Evolutionary conservation across 495 filamentous ascomycete genomes (phyloP).

Genomic region (Barbatosphaeria neglecta): DNA sequence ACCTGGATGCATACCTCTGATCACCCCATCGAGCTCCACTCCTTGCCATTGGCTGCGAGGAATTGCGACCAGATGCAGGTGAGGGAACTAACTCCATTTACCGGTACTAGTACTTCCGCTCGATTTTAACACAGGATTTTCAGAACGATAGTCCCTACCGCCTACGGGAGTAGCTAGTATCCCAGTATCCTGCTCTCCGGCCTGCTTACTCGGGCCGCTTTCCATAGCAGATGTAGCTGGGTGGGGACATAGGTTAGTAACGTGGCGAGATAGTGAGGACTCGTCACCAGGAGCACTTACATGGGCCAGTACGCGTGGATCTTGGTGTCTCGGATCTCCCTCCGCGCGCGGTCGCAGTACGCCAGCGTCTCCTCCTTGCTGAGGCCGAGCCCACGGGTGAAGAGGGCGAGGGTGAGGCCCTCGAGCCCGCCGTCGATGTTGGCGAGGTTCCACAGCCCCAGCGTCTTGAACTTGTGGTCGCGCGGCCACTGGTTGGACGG

Average conservation of each 20-base stretch:
- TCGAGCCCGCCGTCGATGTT: slow-evolving; percentile 38
- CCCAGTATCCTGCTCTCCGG: no score
- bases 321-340: slow-evolving; percentile 32
- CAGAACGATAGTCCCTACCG: no score
- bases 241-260: background rate
- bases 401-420: slow-evolving; percentile 34
- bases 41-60: no score
- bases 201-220: slow-evolving; percentile 3
- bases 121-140: no score
- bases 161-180: no score
- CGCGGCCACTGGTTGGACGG: slow-evolving; percentile 36
- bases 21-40: no score
- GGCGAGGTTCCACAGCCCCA: slow-evolving; percentile 34
- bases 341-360: slow-evolving; percentile 32
- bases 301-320: slow-evolving; percentile 32
- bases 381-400: slow-evolving; percentile 39
- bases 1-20: no score
- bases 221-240: slow-evolving; percentile 2
- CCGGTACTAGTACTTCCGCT: no score
- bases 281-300: slow-evolving; percentile 12
- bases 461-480: slow-evolving; percentile 32
- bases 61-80: no score
- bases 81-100: no score
- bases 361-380: slow-evolving; percentile 31
- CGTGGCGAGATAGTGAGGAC: background rate